These are phyloP conservation scores for Penicillium corylophilum DNA, from an alignment of 2,329 filamentous ascomycete genomes.

Conservation along the genomic window DNA sequence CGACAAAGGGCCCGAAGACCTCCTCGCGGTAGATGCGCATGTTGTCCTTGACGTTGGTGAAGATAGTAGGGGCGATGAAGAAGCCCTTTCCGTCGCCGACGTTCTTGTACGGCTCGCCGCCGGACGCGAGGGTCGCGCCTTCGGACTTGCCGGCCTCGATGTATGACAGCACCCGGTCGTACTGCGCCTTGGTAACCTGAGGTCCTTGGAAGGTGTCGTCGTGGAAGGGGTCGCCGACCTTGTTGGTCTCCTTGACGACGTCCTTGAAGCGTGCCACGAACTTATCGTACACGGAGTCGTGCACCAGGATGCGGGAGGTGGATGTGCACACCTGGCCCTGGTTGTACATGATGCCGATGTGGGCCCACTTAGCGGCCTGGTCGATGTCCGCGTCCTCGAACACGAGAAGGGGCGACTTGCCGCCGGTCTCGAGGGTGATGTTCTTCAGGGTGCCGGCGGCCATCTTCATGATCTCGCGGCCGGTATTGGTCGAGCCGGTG, in stretches of 20 bases:
- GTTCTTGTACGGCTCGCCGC: conserved; percentile 60
- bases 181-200: conserved; percentile 38
- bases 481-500: conserved; percentile 24
- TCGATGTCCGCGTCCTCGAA: conserved; percentile 48
- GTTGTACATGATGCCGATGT: conserved; percentile 58
- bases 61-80: conserved; percentile 62
- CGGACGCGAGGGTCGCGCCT: conserved; percentile 65
- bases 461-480: conserved; percentile 29
- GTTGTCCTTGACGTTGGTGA: conserved; percentile 56
- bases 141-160: conserved; percentile 68
- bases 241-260: conserved; percentile 32
- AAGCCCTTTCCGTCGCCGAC: conserved; percentile 59
- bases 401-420: conserved; percentile 48
- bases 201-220: conserved; percentile 40
- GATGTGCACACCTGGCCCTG: conserved; percentile 66
- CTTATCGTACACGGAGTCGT: conserved; percentile 45
- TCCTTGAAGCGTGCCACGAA: conserved; percentile 35
- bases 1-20: conserved; percentile 63
- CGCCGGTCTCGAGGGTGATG: conserved; percentile 50
- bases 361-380: conserved; percentile 41
- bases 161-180: conserved; percentile 61
- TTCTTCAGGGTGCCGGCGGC: conserved; percentile 43
- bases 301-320: conserved; percentile 64
- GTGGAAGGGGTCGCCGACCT: conserved; percentile 37
- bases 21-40: conserved; percentile 63